Conservation (phyloP, 2,329 filamentous ascomycete species). For the Stachybotrys echinatus region DNA sequence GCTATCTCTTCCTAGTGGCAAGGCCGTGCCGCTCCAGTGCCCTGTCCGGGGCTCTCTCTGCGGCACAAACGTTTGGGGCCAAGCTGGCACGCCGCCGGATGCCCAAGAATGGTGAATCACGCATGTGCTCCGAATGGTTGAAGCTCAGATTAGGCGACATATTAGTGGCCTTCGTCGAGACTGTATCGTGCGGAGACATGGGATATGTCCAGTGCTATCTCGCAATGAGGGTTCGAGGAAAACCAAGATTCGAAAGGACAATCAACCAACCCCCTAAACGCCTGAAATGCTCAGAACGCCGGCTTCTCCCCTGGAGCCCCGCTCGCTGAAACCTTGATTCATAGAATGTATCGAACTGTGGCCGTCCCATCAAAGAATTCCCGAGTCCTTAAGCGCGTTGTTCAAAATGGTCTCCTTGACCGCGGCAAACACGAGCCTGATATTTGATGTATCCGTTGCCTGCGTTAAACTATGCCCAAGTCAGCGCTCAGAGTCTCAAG, state of each 20-base stretch:
- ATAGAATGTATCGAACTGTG: constrained; percentile 4
- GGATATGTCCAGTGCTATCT: constrained; percentile 2
- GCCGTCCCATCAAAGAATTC: constrained; percentile 66
- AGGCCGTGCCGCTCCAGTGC: neutral
- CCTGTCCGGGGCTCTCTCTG: no score
- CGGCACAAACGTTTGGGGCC: no score
- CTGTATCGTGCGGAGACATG: neutral
- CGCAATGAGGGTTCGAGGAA: constrained; percentile 6
- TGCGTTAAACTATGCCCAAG: constrained; percentile 70
- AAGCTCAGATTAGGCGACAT: neutral
- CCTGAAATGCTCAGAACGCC: constrained; percentile 21
- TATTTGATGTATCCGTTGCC: constrained; percentile 98
- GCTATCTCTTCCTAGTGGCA: neutral
- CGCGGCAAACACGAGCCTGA: constrained; percentile 93
- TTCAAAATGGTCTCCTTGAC: constrained; percentile 99
- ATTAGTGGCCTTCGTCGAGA: neutral
- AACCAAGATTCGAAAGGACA: neutral
- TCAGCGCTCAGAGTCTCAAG: constrained; percentile 10
- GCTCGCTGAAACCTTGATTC: constrained; percentile 7
- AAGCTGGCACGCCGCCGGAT: no score
- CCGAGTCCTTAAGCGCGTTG: constrained; percentile 96
- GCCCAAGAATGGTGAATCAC: neutral
- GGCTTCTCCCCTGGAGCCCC: constrained; percentile 3
- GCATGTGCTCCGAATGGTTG: neutral
- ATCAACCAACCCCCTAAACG: constrained; percentile 10